Evolutionary conservation across 441 rosid genomes (phyloP).

Genomic region (Eruca vesicaria): DNA sequence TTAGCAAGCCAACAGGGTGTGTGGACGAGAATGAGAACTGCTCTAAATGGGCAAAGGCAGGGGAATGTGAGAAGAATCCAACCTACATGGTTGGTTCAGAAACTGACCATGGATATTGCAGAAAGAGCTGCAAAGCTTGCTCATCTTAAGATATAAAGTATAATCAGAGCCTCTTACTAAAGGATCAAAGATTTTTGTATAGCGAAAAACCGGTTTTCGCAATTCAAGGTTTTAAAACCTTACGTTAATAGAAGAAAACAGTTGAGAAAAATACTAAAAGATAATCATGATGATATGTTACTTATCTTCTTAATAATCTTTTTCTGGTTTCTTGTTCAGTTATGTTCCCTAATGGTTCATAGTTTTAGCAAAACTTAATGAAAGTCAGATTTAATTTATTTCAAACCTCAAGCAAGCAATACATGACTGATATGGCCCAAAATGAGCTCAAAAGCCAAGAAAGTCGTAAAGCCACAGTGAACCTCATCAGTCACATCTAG

Average conservation of each 20-base stretch:
- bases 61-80: constrained; percentile 83
- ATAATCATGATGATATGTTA: not conserved
- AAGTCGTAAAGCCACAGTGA: no score
- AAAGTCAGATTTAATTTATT: not conserved
- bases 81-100: constrained; percentile 64
- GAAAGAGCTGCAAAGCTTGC: constrained; percentile 87
- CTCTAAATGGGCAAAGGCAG: constrained; percentile 58
- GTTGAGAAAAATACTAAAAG: not conserved
- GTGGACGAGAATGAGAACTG: constrained; percentile 56
- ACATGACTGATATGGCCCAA: constrained; percentile 74
- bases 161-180: not conserved
- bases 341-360: not conserved
- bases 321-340: not conserved
- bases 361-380: not conserved
- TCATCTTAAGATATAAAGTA: constrained; percentile 34
- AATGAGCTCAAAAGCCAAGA: constrained; percentile 83
- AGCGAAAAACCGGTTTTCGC: not conserved
- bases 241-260: not conserved
- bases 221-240: not conserved
- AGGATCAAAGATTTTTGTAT: constrained; percentile 17
- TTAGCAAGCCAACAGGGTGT: constrained; percentile 37
- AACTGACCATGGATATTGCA: constrained; percentile 45
- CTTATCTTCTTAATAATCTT: not conserved
- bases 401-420: constrained; percentile 12
- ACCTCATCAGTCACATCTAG: not conserved